Evolutionary conservation across 2,329 filamentous ascomycete genomes (phyloP).

Genomic region (Fusarium sp.): DNA sequence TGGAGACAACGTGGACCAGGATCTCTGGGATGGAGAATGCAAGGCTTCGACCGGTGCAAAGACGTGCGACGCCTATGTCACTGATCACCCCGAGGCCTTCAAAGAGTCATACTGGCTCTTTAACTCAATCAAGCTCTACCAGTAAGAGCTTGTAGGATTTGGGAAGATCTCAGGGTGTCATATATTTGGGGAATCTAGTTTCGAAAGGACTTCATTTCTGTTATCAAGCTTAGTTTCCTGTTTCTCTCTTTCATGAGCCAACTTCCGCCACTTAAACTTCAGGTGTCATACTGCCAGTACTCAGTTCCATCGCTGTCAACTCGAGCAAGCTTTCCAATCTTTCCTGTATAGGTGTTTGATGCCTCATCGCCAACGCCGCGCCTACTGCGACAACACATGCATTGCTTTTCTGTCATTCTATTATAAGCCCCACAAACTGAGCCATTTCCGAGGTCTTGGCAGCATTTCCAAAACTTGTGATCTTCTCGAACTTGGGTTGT

Average conservation of each 20-base stretch:
- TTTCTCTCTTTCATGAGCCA: background rate
- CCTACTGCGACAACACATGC: background rate
- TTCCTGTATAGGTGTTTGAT: background rate
- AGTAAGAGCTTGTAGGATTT: background rate
- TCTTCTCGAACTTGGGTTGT: background rate
- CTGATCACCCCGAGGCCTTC: constrained; percentile 67
- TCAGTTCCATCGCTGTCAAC: constrained; percentile 13
- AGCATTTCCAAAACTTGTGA: constrained; percentile 15
- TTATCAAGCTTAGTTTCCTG: background rate
- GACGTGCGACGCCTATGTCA: constrained; percentile 79
- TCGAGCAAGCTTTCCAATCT: constrained; percentile 8
- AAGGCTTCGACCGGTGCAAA: constrained; percentile 54
- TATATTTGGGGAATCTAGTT: no score
- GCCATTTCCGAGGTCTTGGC: background rate
- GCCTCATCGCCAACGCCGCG: constrained; percentile 14
- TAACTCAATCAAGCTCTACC: constrained; percentile 22
- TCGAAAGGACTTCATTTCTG: background rate
- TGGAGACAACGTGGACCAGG: constrained; percentile 64
- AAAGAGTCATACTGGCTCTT: constrained; percentile 17
- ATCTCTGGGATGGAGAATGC: constrained; percentile 34
- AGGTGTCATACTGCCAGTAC: constrained; percentile 10
- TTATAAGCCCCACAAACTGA: constrained; percentile 6
- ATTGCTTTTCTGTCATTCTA: constrained; percentile 5
- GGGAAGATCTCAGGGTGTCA: fast-evolving
- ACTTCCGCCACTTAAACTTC: background rate